These are phyloP conservation scores for Arthrobotrys megalospora DNA, from an alignment of 2,329 filamentous ascomycete genomes.

Conservation along the genomic window DNA sequence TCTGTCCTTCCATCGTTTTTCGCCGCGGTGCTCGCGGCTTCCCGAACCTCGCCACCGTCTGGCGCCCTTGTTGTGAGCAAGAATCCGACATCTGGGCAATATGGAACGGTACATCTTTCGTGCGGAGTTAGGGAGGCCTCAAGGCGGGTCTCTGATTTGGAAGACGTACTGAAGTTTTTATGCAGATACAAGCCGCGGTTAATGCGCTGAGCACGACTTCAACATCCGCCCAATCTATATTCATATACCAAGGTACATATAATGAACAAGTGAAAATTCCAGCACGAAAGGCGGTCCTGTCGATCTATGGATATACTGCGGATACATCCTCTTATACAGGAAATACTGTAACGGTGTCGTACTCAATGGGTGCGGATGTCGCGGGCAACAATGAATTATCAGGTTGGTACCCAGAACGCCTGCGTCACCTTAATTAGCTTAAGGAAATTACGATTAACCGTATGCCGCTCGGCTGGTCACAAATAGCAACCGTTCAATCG, in stretches of 20 bases:
- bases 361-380: conserved; percentile 69
- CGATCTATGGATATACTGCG: conserved; percentile 74
- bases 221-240: conserved; percentile 73
- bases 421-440: no score
- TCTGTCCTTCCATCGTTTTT: neutral
- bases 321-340: conserved; percentile 71
- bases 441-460: no score
- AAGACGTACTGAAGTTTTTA: neutral
- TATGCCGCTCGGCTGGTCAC: no score
- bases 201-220: conserved; percentile 72
- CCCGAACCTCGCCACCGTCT: conserved; percentile 69
- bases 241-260: conserved; percentile 76
- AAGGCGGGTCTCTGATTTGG: no score
- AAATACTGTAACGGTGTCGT: conserved; percentile 74
- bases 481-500: conserved; percentile 70
- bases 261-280: conserved; percentile 74
- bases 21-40: conserved; percentile 62
- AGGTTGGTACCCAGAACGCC: conserved; percentile 66
- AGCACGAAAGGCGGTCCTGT: conserved; percentile 70
- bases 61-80: conserved; percentile 71
- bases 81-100: conserved; percentile 67
- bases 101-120: conserved; percentile 68
- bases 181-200: conserved; percentile 73
- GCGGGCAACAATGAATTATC: conserved; percentile 72
- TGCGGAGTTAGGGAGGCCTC: no score